A percentile compares a stretch with the other conserved stretches of the same genome.
Conservation (phyloP, 441 rosid genomes). For the Populus hybrid region DNA sequence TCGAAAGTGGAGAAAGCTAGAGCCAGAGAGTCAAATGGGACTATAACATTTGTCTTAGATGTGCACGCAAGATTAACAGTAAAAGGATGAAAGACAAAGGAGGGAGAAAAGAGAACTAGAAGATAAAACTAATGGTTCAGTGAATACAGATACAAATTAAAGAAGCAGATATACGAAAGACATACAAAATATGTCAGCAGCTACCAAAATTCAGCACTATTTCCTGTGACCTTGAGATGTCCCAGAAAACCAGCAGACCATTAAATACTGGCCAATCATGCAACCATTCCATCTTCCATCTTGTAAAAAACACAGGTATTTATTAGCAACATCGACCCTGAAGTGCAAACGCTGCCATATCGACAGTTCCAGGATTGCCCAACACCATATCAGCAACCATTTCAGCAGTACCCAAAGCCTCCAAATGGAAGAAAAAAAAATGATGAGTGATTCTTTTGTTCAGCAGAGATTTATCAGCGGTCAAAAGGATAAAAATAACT, state of each 20-base stretch:
- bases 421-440: slow-evolving; percentile 21
- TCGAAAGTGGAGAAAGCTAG: too few relatives aligned
- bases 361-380: slow-evolving; percentile 50
- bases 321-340: slow-evolving; percentile 40
- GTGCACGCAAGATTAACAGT: background rate
- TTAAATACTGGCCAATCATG: background rate
- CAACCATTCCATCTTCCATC: background rate
- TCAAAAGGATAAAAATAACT: background rate
- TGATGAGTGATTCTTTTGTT: background rate
- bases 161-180: background rate
- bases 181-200: background rate
- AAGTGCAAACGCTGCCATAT: slow-evolving; percentile 50
- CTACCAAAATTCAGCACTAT: background rate
- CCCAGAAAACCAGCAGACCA: slow-evolving; percentile 11
- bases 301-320: background rate
- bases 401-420: slow-evolving; percentile 95
- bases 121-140: background rate
- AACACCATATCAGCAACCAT: slow-evolving; percentile 76
- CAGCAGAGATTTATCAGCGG: background rate
- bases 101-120: background rate
- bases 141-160: background rate
- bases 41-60: background rate
- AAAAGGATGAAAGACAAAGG: background rate
- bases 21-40: too few relatives aligned
- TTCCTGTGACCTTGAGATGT: slow-evolving; percentile 4